Evolutionary conservation across 306 rosid genomes (phyloP).

Genomic region (Casuarina glauca): DNA sequence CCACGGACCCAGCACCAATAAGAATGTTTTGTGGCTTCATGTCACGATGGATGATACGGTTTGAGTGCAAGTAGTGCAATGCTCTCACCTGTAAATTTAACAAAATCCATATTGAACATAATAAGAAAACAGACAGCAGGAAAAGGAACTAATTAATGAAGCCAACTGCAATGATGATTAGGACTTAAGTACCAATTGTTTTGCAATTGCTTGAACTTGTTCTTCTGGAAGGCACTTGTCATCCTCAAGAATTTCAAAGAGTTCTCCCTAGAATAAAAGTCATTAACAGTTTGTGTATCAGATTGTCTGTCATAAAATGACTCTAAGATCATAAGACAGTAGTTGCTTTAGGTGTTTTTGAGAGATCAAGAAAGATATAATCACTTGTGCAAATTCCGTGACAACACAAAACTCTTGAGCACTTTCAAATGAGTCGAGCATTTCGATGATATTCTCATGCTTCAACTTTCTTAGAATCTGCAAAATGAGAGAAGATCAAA

Average conservation of each 20-base stretch:
- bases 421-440: slow-evolving; percentile 98
- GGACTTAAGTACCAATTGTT: slow-evolving; percentile 74
- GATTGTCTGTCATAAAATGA: slow-evolving; percentile 7
- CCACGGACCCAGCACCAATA: slow-evolving; percentile 91
- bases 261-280: slow-evolving; percentile 68
- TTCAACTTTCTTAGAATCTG: slow-evolving; percentile 92
- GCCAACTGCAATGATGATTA: slow-evolving; percentile 7
- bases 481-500: slow-evolving; percentile 21
- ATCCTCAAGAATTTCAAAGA: slow-evolving; percentile 99
- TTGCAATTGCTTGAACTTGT: slow-evolving; percentile 98
- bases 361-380: slow-evolving; percentile 13
- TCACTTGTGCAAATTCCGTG: slow-evolving; percentile 94
- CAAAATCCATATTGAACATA: slow-evolving; percentile 2
- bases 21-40: slow-evolving; percentile 99
- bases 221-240: slow-evolving; percentile 98
- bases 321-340: slow-evolving; percentile 15
- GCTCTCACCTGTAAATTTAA: slow-evolving; percentile 74
- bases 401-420: slow-evolving; percentile 97
- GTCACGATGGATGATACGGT: slow-evolving; percentile 95
- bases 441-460: slow-evolving; percentile 92
- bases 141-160: not conserved
- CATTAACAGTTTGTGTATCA: slow-evolving; percentile 17
- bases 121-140: slow-evolving; percentile 3
- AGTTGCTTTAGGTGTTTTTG: not conserved
- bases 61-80: slow-evolving; percentile 90